phyloP scores from a whole-genome alignment of 2,329 filamentous ascomycete species.

The Claviceps purpurea region DNA sequence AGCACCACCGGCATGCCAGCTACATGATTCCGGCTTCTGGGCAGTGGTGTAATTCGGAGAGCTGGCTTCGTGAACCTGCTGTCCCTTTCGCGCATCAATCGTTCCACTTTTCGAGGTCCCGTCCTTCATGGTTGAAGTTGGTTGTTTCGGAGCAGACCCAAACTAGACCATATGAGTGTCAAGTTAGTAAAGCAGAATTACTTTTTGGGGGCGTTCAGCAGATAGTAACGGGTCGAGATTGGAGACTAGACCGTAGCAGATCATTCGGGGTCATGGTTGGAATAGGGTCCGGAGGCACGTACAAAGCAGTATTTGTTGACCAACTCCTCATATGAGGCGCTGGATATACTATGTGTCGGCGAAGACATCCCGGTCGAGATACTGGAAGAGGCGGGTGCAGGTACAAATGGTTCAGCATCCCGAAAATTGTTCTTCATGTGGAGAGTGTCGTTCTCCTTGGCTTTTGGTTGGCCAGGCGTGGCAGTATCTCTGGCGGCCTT shows the following conservation, averaged over 20 bases:
- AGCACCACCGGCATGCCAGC: slow-evolving; percentile 20
- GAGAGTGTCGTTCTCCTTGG: slow-evolving; percentile 43
- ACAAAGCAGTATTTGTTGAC: slow-evolving; percentile 99
- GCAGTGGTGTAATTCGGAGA: neutral
- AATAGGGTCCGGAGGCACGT: slow-evolving; percentile 47
- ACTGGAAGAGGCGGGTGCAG: neutral
- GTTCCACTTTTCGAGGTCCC: slow-evolving; percentile 30
- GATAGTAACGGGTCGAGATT: neutral
- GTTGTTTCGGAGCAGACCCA: slow-evolving; percentile 39
- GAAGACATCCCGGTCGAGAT: slow-evolving; percentile 13
- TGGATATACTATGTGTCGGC: slow-evolving; percentile 46
- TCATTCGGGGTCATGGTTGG: slow-evolving; percentile 12
- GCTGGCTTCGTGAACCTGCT: neutral
- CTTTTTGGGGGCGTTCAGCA: neutral
- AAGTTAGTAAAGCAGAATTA: slow-evolving; percentile 24
- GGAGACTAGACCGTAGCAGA: slow-evolving; percentile 7
- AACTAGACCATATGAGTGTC: slow-evolving; percentile 30
- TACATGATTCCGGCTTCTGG: slow-evolving; percentile 8
- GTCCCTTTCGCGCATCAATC: slow-evolving; percentile 15
- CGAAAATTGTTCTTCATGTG: slow-evolving; percentile 39
- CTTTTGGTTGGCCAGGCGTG: slow-evolving; percentile 21
- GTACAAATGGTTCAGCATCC: slow-evolving; percentile 9
- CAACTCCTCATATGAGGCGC: slow-evolving; percentile 87
- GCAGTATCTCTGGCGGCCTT: slow-evolving; percentile 51
- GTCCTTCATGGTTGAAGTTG: slow-evolving; percentile 36